Base-by-base conservation (phyloP, 2,329 filamentous ascomycete genomes). In the Trichoderma hamatum region DNA sequence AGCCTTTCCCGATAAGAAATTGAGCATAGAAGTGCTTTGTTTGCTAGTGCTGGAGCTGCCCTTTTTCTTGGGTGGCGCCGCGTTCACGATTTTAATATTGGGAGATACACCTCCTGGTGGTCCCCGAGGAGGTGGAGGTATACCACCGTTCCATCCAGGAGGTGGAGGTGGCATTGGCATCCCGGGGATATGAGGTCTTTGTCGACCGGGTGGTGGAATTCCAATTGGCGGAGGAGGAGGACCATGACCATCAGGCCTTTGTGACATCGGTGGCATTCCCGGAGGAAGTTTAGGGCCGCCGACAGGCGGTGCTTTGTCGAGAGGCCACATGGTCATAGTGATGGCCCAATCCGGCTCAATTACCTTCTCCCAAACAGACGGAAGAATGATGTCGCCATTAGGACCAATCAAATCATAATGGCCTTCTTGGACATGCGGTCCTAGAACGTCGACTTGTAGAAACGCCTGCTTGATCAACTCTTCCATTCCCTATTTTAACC, bases 391-490 rank as follows among this genome's bases (percentile, higher is more conserved):
- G 77, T 96, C 91, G 51, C 90, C 90, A 74, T 93, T 88, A 5
- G 92, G 92, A 0, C 91, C 92, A 63, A 93, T 86, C 52, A 96
- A 82, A 77, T 96, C 92, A 78, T 94, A 96, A 75, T 93, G 91
- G 1, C 92, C 92, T 69, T 92, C 86, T 72, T 89, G 88, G 30
- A 96, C 92, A 73, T 93, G 90, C 19, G 89, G 89, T 0, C 91
- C 91, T 66, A 95, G 89, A 14, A 90, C 83, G 60, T 94, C 92
- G 61, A 96, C 90, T 73, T 94, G 91, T 24, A 91, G 78, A 76
- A 96, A 96, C 21, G 92, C 92, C 81, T 95, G 92, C 76, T 91
- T 91, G 77, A 96, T 95, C 46, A 96, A 85, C 58, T 93, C 90
- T 78, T 95, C 92, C 92, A 96, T 95, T 21, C 92, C 92, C 91